These are phyloP conservation scores for Paralagenidium karlingii DNA, from an alignment of 352 stramenopile genomes.

Conservation along the genomic window DNA sequence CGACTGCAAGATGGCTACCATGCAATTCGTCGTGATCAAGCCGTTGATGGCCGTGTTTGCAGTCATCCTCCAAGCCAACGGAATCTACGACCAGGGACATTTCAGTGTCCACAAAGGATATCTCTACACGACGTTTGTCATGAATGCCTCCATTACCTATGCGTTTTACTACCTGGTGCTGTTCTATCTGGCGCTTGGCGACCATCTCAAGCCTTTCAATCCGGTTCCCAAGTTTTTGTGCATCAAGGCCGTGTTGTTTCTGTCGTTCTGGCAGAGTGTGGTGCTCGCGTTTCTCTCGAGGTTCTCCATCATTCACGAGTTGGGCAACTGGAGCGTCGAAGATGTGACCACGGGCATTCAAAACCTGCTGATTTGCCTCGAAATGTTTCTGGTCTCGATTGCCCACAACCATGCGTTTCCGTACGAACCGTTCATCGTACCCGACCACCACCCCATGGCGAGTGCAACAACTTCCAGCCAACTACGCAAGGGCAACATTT, in stretches of 20 bases:
- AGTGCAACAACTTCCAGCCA: slow-evolving; percentile 15
- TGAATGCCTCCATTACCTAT: slow-evolving; percentile 95
- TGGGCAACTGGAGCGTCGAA: slow-evolving; percentile 89
- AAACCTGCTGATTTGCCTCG: slow-evolving; percentile 98
- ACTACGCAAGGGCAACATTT: slow-evolving; percentile 28
- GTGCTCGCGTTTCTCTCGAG: slow-evolving; percentile 83
- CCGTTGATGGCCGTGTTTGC: slow-evolving; percentile 82
- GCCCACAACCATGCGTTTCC: slow-evolving; percentile 96
- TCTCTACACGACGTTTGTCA: slow-evolving; percentile 88
- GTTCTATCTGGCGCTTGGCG: slow-evolving; percentile 91
- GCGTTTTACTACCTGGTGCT: slow-evolving; percentile 96
- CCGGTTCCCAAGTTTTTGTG: slow-evolving; percentile 97
- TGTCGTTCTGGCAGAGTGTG: slow-evolving; percentile 97
- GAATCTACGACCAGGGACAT: slow-evolving; percentile 72
- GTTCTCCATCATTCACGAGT: slow-evolving; percentile 82
- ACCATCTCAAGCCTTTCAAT: slow-evolving; percentile 87
- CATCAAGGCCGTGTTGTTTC: slow-evolving; percentile 98
- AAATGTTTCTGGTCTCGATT: slow-evolving; percentile 96
- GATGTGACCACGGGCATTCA: slow-evolving; percentile 95
- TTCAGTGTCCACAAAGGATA: slow-evolving; percentile 76
- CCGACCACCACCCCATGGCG: neutral
- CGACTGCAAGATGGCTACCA: slow-evolving; percentile 90
- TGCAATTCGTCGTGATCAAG: slow-evolving; percentile 96
- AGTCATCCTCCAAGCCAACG: slow-evolving; percentile 78
- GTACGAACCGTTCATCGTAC: slow-evolving; percentile 69